Percentiles rank a stretch among this genome's conserved stretches.
These are phyloP conservation scores for Henckelia pumila DNA, from an alignment of 257 asterid genomes.

Conservation along the genomic window DNA sequence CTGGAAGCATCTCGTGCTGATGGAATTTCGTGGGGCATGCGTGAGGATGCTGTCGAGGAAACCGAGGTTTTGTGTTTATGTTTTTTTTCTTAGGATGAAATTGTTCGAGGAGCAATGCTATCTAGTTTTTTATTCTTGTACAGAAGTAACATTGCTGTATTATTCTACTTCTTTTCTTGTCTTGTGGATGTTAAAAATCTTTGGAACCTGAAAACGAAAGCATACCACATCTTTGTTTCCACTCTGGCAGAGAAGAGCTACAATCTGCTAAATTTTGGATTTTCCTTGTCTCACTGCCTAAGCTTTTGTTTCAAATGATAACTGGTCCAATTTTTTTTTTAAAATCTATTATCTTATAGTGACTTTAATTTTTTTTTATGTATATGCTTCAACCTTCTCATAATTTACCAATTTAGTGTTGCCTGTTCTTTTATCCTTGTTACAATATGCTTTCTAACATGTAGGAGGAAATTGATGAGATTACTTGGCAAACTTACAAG, in stretches of 20 bases:
- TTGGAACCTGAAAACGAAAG: conserved; percentile 1
- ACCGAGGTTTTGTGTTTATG: conserved; percentile 56
- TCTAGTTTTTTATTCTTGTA: conserved; percentile 3
- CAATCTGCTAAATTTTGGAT: not conserved
- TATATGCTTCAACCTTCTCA: conserved; percentile 6
- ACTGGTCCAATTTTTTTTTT: conserved; percentile 8
- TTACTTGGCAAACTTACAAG: conserved; percentile 96
- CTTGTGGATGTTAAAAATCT: not conserved
- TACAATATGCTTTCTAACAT: conserved; percentile 18
- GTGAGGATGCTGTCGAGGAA: conserved; percentile 95
- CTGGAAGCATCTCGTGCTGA: conserved; percentile 82
- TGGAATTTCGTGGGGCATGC: conserved; percentile 98
- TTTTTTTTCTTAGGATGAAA: conserved; percentile 14
- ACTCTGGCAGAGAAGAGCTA: too few relatives aligned
- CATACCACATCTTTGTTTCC: conserved; percentile 10
- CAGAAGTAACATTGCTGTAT: not conserved
- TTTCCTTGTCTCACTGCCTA: conserved; percentile 2
- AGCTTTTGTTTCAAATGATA: not conserved
- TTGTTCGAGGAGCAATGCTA: conserved; percentile 16
- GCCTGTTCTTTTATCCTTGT: not conserved
- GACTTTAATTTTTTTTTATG: conserved; percentile 5
- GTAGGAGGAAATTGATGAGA: conserved; percentile 87
- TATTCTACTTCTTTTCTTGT: not conserved
- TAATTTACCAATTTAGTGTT: conserved; percentile 1
- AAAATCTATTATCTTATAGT: conserved; percentile 2